A percentile compares a stretch with the other conserved stretches of the same genome.
Evolutionary conservation across 2,329 filamentous ascomycete genomes (phyloP).

Genomic region (Tolypocladium endophyticum): DNA sequence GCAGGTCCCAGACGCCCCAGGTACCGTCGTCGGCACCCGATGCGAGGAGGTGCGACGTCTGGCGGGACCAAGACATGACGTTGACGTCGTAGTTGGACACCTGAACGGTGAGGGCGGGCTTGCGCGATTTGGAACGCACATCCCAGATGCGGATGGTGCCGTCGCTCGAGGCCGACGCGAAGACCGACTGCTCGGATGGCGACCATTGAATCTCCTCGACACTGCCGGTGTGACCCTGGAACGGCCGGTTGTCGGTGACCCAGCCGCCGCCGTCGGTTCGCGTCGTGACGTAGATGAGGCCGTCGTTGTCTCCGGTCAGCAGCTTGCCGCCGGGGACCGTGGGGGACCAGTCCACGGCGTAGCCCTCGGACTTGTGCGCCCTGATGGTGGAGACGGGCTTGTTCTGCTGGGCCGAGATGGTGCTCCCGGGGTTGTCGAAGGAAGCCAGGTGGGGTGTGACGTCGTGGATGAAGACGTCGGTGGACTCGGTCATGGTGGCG

Average conservation of each 20-base stretch:
- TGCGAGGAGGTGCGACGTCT: constrained; percentile 81
- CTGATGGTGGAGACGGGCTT: constrained; percentile 81
- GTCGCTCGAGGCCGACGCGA: constrained; percentile 87
- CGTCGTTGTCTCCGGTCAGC: constrained; percentile 83
- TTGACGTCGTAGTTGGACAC: constrained; percentile 84
- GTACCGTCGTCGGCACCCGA: constrained; percentile 88
- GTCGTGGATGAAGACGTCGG: constrained; percentile 85
- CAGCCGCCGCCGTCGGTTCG: constrained; percentile 81
- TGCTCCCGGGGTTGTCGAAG: constrained; percentile 80
- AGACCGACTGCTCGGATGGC: constrained; percentile 84
- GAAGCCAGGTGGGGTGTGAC: constrained; percentile 79
- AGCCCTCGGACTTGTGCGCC: constrained; percentile 89
- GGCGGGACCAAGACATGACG: constrained; percentile 87
- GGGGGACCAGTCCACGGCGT: constrained; percentile 94
- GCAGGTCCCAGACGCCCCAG: constrained; percentile 93
- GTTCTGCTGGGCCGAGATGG: constrained; percentile 71
- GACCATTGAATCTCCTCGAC: constrained; percentile 98
- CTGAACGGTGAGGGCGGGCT: constrained; percentile 77
- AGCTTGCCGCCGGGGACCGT: constrained; percentile 68
- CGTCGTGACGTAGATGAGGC: constrained; percentile 80
- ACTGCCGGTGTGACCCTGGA: constrained; percentile 72
- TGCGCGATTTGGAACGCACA: constrained; percentile 77
- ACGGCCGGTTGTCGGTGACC: constrained; percentile 74
- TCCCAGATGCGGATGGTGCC: constrained; percentile 97
- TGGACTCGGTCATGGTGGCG: constrained; percentile 85